Percentiles rank a stretch among this genome's conserved stretches.
phyloP scores from a whole-genome alignment of 805 yeast genomes.

The Teunomyces pallodes region DNA sequence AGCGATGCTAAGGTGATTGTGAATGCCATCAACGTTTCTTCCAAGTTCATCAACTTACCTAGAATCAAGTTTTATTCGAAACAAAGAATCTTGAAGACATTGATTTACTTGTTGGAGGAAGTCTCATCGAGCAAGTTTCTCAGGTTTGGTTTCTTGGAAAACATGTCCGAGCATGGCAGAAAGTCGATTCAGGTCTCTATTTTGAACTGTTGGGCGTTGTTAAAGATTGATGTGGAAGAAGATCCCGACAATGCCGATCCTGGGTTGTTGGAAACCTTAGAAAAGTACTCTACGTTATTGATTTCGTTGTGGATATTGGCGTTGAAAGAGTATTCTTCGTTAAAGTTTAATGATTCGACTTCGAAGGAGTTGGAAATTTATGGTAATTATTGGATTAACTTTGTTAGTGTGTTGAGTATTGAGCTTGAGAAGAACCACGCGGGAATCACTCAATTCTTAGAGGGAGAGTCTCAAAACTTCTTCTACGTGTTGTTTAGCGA shows the following conservation, averaged over 20 bases:
- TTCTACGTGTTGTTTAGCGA: slow-evolving; percentile 80
- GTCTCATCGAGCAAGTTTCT: slow-evolving; percentile 42
- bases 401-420: slow-evolving; percentile 71
- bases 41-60: slow-evolving; percentile 60
- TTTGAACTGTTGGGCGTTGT: slow-evolving; percentile 71
- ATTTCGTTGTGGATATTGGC: slow-evolving; percentile 78
- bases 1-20: slow-evolving; percentile 73
- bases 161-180: slow-evolving; percentile 42
- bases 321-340: slow-evolving; percentile 68
- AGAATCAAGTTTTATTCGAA: slow-evolving; percentile 44
- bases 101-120: slow-evolving; percentile 66
- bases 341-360: slow-evolving; percentile 50
- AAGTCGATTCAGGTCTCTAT: slow-evolving; percentile 58
- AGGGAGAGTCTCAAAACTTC: slow-evolving; percentile 60
- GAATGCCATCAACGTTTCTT: slow-evolving; percentile 73
- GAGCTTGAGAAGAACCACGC: slow-evolving; percentile 52
- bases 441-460: slow-evolving; percentile 46
- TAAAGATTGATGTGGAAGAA: slow-evolving; percentile 37
- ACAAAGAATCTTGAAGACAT: slow-evolving; percentile 54
- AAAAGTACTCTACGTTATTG: slow-evolving; percentile 56
- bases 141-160: slow-evolving; percentile 56
- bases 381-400: slow-evolving; percentile 68
- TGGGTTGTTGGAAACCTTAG: slow-evolving; percentile 49
- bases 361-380: slow-evolving; percentile 46
- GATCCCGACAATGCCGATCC: slow-evolving; percentile 27